A percentile compares a stretch with the other conserved stretches of the same genome.
Evolutionary conservation across 495 filamentous ascomycete species (phyloP).

Genomic region (Astrothelium subdiscretum): DNA sequence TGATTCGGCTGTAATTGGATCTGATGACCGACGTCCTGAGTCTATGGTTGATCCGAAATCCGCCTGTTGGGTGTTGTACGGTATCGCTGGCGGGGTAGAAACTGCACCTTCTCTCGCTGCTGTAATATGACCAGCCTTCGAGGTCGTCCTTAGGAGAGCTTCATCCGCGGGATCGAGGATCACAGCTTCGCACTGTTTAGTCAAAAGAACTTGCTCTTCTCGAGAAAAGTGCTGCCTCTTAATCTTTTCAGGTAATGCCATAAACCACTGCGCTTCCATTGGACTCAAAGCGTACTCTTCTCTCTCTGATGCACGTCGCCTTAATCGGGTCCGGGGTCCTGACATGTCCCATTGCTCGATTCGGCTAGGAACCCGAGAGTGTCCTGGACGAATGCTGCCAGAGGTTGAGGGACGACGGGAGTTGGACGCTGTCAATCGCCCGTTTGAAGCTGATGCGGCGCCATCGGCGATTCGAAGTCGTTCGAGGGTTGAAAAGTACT

Average conservation of each 20-base stretch:
- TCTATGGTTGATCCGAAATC: not conserved
- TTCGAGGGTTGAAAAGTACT: conserved; percentile 26
- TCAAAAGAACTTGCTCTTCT: conserved; percentile 59
- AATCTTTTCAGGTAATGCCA: conserved; percentile 59
- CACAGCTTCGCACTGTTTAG: conserved; percentile 43
- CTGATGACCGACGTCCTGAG: not conserved
- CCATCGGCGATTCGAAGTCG: conserved; percentile 24
- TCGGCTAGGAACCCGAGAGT: not conserved
- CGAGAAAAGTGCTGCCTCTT: conserved; percentile 56
- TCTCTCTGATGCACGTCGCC: not conserved
- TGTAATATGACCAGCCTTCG: not conserved
- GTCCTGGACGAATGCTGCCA: not conserved
- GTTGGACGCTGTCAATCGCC: not conserved
- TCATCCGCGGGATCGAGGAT: conserved; percentile 64
- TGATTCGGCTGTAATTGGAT: not conserved
- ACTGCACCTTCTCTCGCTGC: not conserved
- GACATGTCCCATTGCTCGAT: not conserved
- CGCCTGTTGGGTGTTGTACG: not conserved
- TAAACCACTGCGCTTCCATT: conserved; percentile 53
- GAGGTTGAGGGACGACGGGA: not conserved
- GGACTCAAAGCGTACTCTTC: not conserved
- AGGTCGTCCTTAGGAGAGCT: conserved; percentile 33
- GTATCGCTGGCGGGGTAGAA: not conserved
- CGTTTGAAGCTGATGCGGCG: not conserved
- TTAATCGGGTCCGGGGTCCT: not conserved